Evolutionary conservation across 257 asterid species (phyloP).

Genomic region (Rhazya stricta): DNA sequence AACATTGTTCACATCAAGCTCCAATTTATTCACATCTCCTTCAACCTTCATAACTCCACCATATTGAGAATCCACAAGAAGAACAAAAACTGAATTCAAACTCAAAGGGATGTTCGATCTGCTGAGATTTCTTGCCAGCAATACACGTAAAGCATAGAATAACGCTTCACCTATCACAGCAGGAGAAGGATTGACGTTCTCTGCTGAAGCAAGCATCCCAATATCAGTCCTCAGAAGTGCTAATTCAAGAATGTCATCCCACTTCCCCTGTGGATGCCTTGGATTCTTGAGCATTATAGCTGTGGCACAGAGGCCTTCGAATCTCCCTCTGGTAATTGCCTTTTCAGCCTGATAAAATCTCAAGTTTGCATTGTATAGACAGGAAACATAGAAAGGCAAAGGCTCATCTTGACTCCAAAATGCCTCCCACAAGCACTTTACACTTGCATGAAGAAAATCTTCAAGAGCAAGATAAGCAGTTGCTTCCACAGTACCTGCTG

Average conservation of each 20-base stretch:
- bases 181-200: constrained; percentile 40
- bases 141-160: constrained; percentile 78
- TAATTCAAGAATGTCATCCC: constrained; percentile 90
- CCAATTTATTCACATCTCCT: constrained; percentile 82
- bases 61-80: constrained; percentile 77
- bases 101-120: constrained; percentile 72
- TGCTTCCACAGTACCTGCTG: constrained; percentile 59
- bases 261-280: constrained; percentile 93
- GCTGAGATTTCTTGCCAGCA: constrained; percentile 83
- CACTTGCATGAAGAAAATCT: constrained; percentile 82
- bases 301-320: constrained; percentile 75
- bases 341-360: constrained; percentile 82
- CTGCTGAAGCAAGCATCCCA: constrained; percentile 41
- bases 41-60: constrained; percentile 87
- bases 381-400: constrained; percentile 78
- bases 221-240: constrained; percentile 72
- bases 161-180: constrained; percentile 64
- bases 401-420: constrained; percentile 75
- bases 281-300: constrained; percentile 92
- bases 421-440: constrained; percentile 81
- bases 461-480: constrained; percentile 89
- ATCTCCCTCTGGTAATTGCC: constrained; percentile 76
- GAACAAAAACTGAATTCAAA: constrained; percentile 60
- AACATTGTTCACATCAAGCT: constrained; percentile 55
- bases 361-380: constrained; percentile 52